These are phyloP conservation scores for Diaporthe vexans DNA, from an alignment of 2,329 filamentous ascomycete species.

Conservation along the genomic window DNA sequence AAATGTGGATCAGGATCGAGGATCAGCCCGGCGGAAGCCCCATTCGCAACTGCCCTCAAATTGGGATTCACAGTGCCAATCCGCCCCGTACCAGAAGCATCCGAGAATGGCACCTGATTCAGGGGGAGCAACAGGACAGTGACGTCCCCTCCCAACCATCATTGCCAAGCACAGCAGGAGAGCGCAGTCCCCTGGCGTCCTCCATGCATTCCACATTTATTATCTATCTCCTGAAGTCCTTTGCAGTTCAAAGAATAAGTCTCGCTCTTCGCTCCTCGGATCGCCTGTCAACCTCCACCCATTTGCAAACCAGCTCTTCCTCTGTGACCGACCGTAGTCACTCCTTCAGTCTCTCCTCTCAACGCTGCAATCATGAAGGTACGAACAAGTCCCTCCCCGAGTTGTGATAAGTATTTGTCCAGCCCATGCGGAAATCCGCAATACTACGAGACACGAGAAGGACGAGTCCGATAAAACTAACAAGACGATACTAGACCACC, in stretches of 20 bases:
- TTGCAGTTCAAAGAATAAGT: constrained; percentile 18
- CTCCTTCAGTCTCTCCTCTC: neutral
- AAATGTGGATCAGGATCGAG: constrained; percentile 31
- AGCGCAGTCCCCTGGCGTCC: constrained; percentile 3
- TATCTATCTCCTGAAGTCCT: neutral
- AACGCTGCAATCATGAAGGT: constrained; percentile 37
- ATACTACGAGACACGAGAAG: neutral
- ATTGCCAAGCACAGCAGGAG: constrained; percentile 10
- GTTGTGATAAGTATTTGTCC: neutral
- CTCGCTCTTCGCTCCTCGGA: constrained; percentile 14
- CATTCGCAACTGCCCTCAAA: constrained; percentile 23
- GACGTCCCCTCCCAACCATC: neutral
- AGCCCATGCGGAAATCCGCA: neutral
- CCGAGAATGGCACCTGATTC: constrained; percentile 5
- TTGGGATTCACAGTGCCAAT: constrained; percentile 36
- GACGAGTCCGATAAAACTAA: neutral
- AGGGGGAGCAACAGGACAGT: constrained; percentile 22
- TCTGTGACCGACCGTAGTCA: constrained; percentile 19
- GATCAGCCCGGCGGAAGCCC: constrained; percentile 25
- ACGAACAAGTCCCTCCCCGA: neutral
- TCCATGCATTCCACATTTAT: constrained; percentile 19
- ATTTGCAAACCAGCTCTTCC: neutral
- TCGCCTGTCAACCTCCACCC: neutral
- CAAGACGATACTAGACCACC: constrained; percentile 25
- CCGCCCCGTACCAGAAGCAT: constrained; percentile 11